Conservation (phyloP, 1,284 basidiomycete species). For the Rhodotorula sp. region DNA sequence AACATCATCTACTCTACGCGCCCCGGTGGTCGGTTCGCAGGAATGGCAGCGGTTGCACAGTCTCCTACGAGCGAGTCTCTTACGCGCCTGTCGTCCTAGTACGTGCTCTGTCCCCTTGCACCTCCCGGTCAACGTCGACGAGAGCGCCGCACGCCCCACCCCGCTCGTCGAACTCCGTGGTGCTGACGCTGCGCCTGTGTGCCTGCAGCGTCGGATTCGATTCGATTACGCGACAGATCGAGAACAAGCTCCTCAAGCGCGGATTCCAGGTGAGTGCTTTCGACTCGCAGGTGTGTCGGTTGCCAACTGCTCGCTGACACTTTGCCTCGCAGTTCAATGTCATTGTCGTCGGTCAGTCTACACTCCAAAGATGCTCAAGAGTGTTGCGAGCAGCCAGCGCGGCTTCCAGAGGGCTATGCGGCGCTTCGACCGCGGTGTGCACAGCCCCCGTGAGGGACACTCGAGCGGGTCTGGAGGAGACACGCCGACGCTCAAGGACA, state of each 20-base stretch:
- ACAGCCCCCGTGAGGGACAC: too few species aligned
- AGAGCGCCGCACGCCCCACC: too few species aligned
- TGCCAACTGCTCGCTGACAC: neutral
- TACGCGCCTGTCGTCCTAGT: constrained; percentile 24
- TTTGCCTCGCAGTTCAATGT: constrained; percentile 96
- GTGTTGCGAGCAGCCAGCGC: too few species aligned
- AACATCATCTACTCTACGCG: neutral
- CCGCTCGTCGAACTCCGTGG: neutral
- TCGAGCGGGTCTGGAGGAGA: too few species aligned
- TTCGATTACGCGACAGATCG: constrained; percentile 84
- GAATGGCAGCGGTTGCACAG: constrained; percentile 15
- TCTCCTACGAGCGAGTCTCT: neutral
- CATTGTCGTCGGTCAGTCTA: constrained; percentile 74
- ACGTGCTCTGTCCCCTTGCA: neutral
- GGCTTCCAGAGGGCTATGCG: too few species aligned
- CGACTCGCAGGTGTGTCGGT: neutral
- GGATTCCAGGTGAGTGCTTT: constrained; percentile 49
- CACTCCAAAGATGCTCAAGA: too few species aligned
- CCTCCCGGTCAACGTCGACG: neutral
- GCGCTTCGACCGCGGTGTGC: too few species aligned
- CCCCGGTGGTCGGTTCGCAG: too few species aligned
- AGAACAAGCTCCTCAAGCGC: constrained; percentile 98
- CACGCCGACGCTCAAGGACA: too few species aligned
- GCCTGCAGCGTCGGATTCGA: constrained; percentile 39
- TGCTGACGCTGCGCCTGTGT: neutral